Conservation (phyloP, 306 rosid genomes). For the Abrus precatorius region DNA sequence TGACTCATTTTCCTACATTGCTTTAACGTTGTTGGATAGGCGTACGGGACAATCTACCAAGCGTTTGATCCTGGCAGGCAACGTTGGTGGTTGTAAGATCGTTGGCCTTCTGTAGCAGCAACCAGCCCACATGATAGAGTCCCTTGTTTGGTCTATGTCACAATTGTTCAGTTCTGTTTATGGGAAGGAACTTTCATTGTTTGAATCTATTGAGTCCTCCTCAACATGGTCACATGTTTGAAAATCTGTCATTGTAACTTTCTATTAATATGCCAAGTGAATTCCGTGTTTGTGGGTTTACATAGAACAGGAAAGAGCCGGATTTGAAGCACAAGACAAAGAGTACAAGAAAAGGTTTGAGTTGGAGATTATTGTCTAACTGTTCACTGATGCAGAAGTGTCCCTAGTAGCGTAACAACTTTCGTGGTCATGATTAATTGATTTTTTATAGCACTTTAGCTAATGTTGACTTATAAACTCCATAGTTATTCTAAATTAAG, state of each 20-base stretch:
- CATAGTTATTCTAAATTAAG: neutral
- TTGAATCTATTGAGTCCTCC: neutral
- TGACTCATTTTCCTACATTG: neutral
- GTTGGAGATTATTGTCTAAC: constrained; percentile 1
- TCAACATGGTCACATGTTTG: neutral
- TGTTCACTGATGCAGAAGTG: neutral
- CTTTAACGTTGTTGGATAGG: neutral
- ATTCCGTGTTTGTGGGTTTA: neutral
- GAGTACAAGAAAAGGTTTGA: neutral
- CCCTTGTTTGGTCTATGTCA: neutral
- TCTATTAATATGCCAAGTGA: constrained; percentile 10
- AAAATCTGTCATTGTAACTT: neutral
- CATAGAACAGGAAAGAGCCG: neutral
- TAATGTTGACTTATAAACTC: neutral
- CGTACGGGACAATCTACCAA: neutral
- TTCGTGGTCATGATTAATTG: neutral
- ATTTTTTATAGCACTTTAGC: neutral
- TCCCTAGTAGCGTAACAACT: no score
- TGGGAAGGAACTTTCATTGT: neutral
- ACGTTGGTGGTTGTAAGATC: no score
- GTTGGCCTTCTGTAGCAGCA: neutral
- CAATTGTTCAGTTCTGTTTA: neutral
- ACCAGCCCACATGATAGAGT: neutral
- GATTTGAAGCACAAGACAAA: neutral
- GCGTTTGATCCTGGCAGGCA: no score